Evolutionary conservation across 2,329 filamentous ascomycete species (phyloP), one percentile per base, ranked within the genome.

Genomic region (Mycosphaerelloides madeirae): DNA sequence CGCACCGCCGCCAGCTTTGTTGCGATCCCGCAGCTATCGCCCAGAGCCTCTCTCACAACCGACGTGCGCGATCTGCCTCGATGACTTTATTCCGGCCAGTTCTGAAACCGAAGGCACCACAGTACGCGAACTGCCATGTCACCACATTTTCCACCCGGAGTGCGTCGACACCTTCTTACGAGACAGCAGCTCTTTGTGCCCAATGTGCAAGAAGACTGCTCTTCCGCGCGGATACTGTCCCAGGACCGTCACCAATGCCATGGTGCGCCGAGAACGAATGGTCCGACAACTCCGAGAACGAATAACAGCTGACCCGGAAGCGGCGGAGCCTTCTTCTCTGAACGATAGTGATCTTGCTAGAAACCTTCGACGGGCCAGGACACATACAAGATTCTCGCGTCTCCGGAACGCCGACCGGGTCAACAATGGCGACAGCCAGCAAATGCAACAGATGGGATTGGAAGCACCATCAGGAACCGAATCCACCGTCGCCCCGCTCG

Each of bases 101-200:
- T 31, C 46, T 6, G 55, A 49, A 12, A 35, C 41, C 6, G 49
- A 53, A 37, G 61, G 59, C 28, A 58, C 86, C 0, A 78, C 81
- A 15, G 89, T 97, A 43, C 84, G 89, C 43, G 86, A 96, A 66
- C 73, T 97, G 2, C 81, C 87, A 0, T 98, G 93, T 57, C 82
- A 85, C 1, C 93, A 98, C 63, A 91, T 97, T 44, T 98, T 90
- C 66, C 91, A 98, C 55, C 84, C 87, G 0, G 84, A 86, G 53
- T 98, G 93, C 60, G 90, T 97, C 52, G 90, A 97, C 60, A 78
- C 83, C 16, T 95, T 93, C 58, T 73, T 97, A 11, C 75, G 77
- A 33, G 76, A 81, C 43, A 84, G 84, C 61, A 94, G 86, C 61
- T 94, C 87, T 14, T 74, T 96, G 2, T 98, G 93, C 60, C 91